A percentile compares a stretch with the other conserved stretches of the same genome.
These are phyloP conservation scores for Pseudevernia furfuracea DNA, from an alignment of 495 filamentous ascomycete genomes.

Conservation along the genomic window DNA sequence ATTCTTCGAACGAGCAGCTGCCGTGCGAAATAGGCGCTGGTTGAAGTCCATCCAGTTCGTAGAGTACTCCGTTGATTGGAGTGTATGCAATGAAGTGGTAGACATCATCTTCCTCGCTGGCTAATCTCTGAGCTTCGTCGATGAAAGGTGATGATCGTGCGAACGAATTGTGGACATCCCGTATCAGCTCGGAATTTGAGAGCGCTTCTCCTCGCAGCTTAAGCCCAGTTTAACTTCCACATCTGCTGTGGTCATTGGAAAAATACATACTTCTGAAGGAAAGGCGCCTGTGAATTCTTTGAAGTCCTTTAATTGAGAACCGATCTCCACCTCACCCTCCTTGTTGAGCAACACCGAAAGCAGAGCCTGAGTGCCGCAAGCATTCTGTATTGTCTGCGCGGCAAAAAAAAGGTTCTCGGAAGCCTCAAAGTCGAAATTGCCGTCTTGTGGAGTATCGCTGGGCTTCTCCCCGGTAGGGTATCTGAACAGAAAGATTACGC, in stretches of 20 bases:
- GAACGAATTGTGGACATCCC: conserved; percentile 90
- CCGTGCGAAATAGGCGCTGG: conserved; percentile 88
- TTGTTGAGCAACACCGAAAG: conserved; percentile 90
- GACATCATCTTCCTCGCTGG: conserved; percentile 62
- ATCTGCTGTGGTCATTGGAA: not conserved
- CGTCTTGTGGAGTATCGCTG: conserved; percentile 60
- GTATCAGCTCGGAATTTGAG: conserved; percentile 70
- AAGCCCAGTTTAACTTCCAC: conserved; percentile 10
- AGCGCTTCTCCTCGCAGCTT: conserved; percentile 57
- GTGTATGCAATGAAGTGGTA: conserved; percentile 99
- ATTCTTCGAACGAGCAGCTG: conserved; percentile 54
- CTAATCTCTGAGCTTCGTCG: conserved; percentile 68
- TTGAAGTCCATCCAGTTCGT: conserved; percentile 93
- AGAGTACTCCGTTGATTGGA: conserved; percentile 65
- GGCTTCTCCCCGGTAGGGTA: conserved; percentile 68
- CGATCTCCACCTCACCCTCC: conserved; percentile 49
- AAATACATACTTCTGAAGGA: conserved; percentile 56
- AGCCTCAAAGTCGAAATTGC: conserved; percentile 67
- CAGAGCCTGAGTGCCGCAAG: conserved; percentile 94
- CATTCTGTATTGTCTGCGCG: conserved; percentile 96
- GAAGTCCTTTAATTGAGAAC: conserved; percentile 63
- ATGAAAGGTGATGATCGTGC: conserved; percentile 81
- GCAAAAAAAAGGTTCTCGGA: conserved; percentile 84
- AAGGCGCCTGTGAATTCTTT: conserved; percentile 86
- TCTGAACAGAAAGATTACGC: conserved; percentile 99